These are phyloP conservation scores for Arthrobotrys entomopaga DNA, from an alignment of 2,329 filamentous ascomycete genomes.

Conservation along the genomic window DNA sequence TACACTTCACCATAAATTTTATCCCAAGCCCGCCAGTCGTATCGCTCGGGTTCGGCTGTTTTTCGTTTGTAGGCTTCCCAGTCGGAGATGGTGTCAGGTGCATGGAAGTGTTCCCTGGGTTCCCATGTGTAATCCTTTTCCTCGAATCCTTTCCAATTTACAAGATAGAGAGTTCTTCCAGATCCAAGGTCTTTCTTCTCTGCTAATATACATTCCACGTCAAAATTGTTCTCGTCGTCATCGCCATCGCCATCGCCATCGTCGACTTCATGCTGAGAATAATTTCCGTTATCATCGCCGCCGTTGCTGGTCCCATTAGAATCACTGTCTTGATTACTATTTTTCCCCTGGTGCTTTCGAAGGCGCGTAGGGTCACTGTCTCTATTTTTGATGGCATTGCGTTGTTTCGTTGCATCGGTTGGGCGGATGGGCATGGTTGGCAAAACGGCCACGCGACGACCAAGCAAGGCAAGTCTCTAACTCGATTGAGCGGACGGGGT, in stretches of 20 bases:
- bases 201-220: constrained; percentile 68
- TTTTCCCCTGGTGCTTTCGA: too few relatives aligned
- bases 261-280: neutral
- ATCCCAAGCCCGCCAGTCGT: constrained; percentile 60
- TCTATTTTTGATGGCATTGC: too few relatives aligned
- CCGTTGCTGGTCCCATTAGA: neutral
- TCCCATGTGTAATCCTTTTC: constrained; percentile 70
- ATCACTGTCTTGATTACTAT: neutral
- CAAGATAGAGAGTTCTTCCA: constrained; percentile 67
- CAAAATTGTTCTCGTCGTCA: constrained; percentile 66
- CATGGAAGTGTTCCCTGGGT: constrained; percentile 63
- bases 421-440: constrained; percentile 1
- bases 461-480: neutral
- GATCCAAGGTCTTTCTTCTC: constrained; percentile 62
- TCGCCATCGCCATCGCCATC: constrained; percentile 1
- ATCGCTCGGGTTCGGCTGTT: constrained; percentile 59
- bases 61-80: constrained; percentile 62
- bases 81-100: constrained; percentile 61
- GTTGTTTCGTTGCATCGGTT: neutral
- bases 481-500: neutral
- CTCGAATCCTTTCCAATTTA: constrained; percentile 73
- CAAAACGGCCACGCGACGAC: neutral
- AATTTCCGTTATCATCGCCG: neutral
- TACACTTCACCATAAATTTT: constrained; percentile 52
- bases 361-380: too few relatives aligned